A percentile compares a stretch with the other conserved stretches of the same genome.
Conservation (phyloP, 208 protist genomes). For the Trypanosoma cruzi region DNA sequence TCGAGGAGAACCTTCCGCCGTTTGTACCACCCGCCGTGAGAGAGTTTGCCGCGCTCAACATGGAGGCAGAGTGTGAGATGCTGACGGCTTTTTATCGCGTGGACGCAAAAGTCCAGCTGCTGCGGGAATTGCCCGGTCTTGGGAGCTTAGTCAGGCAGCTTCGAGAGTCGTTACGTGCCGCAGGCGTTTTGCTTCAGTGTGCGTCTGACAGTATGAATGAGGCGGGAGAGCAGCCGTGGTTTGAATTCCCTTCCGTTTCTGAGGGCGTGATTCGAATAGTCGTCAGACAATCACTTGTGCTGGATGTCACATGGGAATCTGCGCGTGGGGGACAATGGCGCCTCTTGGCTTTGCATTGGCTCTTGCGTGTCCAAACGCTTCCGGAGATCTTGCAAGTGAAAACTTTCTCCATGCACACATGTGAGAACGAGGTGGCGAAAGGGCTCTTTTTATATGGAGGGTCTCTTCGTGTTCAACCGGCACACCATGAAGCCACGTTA, state of each 20-base stretch:
- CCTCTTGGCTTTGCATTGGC: constrained; percentile 59
- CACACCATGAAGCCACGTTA: constrained; percentile 46
- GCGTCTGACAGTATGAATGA: not conserved
- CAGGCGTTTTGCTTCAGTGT: constrained; percentile 8
- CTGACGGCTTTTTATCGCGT: constrained; percentile 48
- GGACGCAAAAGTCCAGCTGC: constrained; percentile 55
- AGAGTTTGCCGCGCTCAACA: constrained; percentile 49
- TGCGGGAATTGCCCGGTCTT: constrained; percentile 54
- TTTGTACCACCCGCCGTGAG: constrained; percentile 61
- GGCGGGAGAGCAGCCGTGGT: constrained; percentile 22
- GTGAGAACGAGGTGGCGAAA: not conserved
- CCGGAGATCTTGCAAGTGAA: constrained; percentile 16
- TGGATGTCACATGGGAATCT: constrained; percentile 69
- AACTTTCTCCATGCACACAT: too few species aligned
- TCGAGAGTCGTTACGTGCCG: constrained; percentile 9
- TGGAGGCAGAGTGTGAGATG: constrained; percentile 59
- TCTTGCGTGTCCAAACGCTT: constrained; percentile 20
- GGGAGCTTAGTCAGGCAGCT: constrained; percentile 8
- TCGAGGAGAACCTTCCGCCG: not conserved
- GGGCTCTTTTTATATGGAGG: not conserved
- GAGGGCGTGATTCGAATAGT: constrained; percentile 53
- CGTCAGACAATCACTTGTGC: constrained; percentile 50
- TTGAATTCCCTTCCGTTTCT: constrained; percentile 33
- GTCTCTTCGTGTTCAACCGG: constrained; percentile 26
- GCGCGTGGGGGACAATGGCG: constrained; percentile 36